Evolutionary conservation across 2,329 filamentous ascomycete genomes (phyloP), one percentile per base, ranked within the genome.

Genomic region (Penicillium nordicum): DNA sequence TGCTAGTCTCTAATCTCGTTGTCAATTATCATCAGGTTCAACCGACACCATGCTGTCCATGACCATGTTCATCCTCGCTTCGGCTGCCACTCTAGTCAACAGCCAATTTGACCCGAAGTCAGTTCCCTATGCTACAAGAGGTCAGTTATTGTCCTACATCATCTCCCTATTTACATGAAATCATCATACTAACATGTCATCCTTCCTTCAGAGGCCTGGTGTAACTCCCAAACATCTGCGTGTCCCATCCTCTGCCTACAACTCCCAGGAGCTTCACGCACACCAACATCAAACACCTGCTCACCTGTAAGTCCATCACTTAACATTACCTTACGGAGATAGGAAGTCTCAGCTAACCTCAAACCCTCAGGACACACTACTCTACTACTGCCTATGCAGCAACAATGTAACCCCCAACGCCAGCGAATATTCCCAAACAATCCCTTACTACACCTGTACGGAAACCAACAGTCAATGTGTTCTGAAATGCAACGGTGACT

Each of bases 361-460:
- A 43, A 30, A 18, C 21, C 27, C n/a, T 48, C 37, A 78, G 76
- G 55, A 74, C 37, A 74, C 75, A 41, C 78, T 87, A n/a, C 64
- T 63, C 57, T 87, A 81, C 72, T 67, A 69, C 53, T 87, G 84
- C 68, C 73, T 84, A 61, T 87, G 84, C 73, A 72, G 66, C 57
- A 80, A 81, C 67, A 77, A 78, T 61, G 62, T 78, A 52, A 67
- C 74, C 5, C 84, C 84, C 64, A 87, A 87, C 68, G 72, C 84
- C 55, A 80, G 82, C 59, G 76, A 86, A 67, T 87, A 83, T 77
- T 83, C 82, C 34, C 80, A 83, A 64, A 87, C 84, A 14, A 77
- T 87, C 50, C 83, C 84, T 18, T 87, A 82, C 76, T 86, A 78
- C 73, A 77, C 82, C 70, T 87, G 84, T 75, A 80, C 78, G 10